Evolutionary conservation across 2,329 filamentous ascomycete genomes (phyloP).

Genomic region (Neophaeococcomyces mojaviensis): DNA sequence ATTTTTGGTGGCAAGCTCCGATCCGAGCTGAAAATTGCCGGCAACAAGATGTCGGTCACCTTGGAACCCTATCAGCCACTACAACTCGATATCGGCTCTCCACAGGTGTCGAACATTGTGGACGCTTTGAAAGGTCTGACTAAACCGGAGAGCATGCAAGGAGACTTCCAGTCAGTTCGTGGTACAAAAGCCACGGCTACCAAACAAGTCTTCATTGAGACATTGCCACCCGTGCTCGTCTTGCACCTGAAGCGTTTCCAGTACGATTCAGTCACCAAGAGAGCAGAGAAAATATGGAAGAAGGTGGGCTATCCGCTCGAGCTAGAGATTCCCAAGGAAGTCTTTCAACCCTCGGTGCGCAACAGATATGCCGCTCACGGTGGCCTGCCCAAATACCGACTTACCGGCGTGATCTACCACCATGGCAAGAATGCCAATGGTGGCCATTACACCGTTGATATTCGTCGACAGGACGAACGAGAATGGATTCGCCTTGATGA

Average conservation of each 20-base stretch:
- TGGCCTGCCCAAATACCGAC: slow-evolving; percentile 70
- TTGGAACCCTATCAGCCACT: slow-evolving; percentile 89
- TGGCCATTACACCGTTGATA: slow-evolving; percentile 96
- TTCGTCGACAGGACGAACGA: slow-evolving; percentile 83
- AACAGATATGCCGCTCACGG: slow-evolving; percentile 58
- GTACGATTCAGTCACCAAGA: slow-evolving; percentile 72
- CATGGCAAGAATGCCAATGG: slow-evolving; percentile 94
- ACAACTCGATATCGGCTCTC: slow-evolving; percentile 85
- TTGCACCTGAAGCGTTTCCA: slow-evolving; percentile 96
- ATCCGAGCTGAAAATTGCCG: slow-evolving; percentile 80
- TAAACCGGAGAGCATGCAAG: slow-evolving; percentile 73
- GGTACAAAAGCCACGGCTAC: slow-evolving; percentile 71
- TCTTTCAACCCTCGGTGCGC: slow-evolving; percentile 69
- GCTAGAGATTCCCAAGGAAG: slow-evolving; percentile 84
- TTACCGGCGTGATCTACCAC: slow-evolving; percentile 90
- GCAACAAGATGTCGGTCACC: slow-evolving; percentile 83
- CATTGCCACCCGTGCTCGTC: slow-evolving; percentile 81
- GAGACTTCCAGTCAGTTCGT: slow-evolving; percentile 72
- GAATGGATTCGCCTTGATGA: slow-evolving; percentile 97
- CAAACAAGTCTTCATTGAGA: slow-evolving; percentile 93
- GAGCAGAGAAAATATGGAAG: slow-evolving; percentile 97
- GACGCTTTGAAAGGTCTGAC: slow-evolving; percentile 84
- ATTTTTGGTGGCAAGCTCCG: slow-evolving; percentile 90
- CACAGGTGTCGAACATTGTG: slow-evolving; percentile 80
- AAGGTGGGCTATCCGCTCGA: slow-evolving; percentile 93